Percentiles rank a stretch among this genome's conserved stretches.
phyloP scores from a whole-genome alignment of 2,329 filamentous ascomycete species.

The Conoideocrella luteorostrata region DNA sequence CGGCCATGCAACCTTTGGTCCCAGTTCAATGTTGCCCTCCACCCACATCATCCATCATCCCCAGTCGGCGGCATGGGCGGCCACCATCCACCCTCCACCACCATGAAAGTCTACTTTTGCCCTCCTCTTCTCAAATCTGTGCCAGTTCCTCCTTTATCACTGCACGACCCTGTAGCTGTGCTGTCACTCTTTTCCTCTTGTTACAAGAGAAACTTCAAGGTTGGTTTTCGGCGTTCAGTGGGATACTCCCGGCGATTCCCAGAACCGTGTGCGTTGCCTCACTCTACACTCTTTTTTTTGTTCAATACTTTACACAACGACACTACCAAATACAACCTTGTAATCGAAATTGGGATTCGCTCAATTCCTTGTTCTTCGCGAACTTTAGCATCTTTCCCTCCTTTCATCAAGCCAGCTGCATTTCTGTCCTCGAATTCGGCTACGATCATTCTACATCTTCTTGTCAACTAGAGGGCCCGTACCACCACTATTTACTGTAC shows the following conservation, averaged over 20 bases:
- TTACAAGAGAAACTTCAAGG: neutral
- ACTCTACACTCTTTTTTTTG: slow-evolving; percentile 1
- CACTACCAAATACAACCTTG: neutral
- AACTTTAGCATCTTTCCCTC: too few species aligned
- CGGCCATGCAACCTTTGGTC: too few species aligned
- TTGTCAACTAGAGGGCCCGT: too few species aligned
- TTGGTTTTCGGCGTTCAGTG: neutral
- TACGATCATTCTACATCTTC: too few species aligned
- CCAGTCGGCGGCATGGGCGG: neutral
- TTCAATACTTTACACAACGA: neutral
- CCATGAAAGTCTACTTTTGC: neutral
- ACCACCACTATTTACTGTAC: too few species aligned
- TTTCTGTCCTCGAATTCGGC: too few species aligned
- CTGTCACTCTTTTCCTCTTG: slow-evolving; percentile 1
- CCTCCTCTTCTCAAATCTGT: neutral
- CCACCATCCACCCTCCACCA: neutral
- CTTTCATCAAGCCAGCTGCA: too few species aligned
- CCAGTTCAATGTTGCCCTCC: too few species aligned
- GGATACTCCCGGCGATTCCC: slow-evolving; percentile 7
- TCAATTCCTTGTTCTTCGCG: too few species aligned
- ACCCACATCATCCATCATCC: neutral
- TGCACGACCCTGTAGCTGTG: neutral
- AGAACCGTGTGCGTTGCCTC: neutral
- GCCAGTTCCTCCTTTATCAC: slow-evolving; percentile 4
- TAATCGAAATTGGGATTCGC: neutral